phyloP scores from a whole-genome alignment of 2,329 filamentous ascomycete species.

The Trichoderma citrinoviride region DNA sequence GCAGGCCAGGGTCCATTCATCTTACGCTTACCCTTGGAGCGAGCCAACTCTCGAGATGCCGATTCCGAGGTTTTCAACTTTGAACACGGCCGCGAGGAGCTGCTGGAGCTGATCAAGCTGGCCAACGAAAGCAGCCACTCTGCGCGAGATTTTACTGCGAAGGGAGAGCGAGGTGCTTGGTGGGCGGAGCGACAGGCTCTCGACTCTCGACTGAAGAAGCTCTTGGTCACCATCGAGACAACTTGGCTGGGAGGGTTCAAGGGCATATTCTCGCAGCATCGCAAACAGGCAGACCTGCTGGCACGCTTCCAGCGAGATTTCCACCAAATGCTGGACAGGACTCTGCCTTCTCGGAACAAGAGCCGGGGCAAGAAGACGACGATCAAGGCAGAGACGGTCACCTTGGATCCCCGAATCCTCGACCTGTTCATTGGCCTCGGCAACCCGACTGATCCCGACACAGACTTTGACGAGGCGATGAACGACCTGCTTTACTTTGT shows the following conservation, averaged over 20 bases:
- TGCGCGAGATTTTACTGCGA: conserved; percentile 66
- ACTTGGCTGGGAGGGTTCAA: conserved; percentile 95
- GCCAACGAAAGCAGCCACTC: conserved; percentile 83
- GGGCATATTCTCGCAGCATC: conserved; percentile 82
- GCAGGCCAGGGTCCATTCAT: conserved; percentile 76
- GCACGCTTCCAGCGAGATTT: conserved; percentile 76
- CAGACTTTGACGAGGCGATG: conserved; percentile 83
- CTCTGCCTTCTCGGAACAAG: conserved; percentile 78
- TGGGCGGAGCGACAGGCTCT: conserved; percentile 82
- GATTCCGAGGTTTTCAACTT: conserved; percentile 81
- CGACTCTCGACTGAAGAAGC: conserved; percentile 71
- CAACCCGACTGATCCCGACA: conserved; percentile 62
- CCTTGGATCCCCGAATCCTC: conserved; percentile 62
- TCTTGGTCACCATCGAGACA: conserved; percentile 83
- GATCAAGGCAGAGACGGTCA: conserved; percentile 40
- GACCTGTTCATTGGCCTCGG: conserved; percentile 88
- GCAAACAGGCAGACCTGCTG: conserved; percentile 61
- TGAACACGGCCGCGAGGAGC: conserved; percentile 71
- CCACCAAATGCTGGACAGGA: conserved; percentile 73
- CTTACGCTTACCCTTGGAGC: conserved; percentile 77
- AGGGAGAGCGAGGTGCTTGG: conserved; percentile 78
- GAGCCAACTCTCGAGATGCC: conserved; percentile 75
- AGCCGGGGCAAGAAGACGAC: conserved; percentile 54
- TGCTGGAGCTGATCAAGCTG: conserved; percentile 75
- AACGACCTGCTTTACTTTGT: conserved; percentile 94